Conservation (phyloP, 2,329 filamentous ascomycete genomes). For the Rasamsonia emersonii region DNA sequence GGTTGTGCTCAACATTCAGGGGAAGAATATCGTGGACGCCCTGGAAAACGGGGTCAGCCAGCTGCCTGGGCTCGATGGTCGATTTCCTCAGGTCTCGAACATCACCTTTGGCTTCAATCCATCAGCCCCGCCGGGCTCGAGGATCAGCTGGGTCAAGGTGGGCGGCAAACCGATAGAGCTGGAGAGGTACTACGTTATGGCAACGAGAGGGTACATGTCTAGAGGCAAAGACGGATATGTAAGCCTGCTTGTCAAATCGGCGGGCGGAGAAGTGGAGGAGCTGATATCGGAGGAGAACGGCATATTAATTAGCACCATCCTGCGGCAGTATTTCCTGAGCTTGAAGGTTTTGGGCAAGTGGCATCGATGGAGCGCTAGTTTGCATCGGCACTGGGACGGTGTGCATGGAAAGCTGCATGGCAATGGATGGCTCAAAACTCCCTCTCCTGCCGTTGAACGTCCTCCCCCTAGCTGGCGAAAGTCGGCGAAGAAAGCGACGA, state of each 20-base stretch:
- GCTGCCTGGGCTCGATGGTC: conserved; percentile 74
- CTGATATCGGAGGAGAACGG: conserved; percentile 80
- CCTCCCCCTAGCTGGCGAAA: conserved; percentile 21
- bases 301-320: conserved; percentile 73
- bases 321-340: conserved; percentile 86
- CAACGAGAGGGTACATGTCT: conserved; percentile 81
- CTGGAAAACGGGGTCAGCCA: conserved; percentile 74
- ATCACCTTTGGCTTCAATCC: conserved; percentile 69
- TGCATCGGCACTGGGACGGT: conserved; percentile 56
- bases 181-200: conserved; percentile 59
- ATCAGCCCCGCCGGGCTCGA: conserved; percentile 48
- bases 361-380: conserved; percentile 58
- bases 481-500: conserved; percentile 8
- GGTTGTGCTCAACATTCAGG: conserved; percentile 64
- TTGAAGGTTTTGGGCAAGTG: conserved; percentile 73
- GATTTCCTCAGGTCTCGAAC: conserved; percentile 81
- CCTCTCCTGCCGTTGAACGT: conserved; percentile 19
- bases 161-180: conserved; percentile 54
- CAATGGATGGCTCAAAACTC: conserved; percentile 41
- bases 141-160: conserved; percentile 57
- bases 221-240: conserved; percentile 79
- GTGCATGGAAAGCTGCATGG: conserved; percentile 56
- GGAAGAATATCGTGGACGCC: conserved; percentile 66
- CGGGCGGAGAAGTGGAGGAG: conserved; percentile 68
- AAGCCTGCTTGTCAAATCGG: conserved; percentile 63